Conservation (phyloP, 2,329 filamentous ascomycete species). For the Aspergillus ochraceus region DNA sequence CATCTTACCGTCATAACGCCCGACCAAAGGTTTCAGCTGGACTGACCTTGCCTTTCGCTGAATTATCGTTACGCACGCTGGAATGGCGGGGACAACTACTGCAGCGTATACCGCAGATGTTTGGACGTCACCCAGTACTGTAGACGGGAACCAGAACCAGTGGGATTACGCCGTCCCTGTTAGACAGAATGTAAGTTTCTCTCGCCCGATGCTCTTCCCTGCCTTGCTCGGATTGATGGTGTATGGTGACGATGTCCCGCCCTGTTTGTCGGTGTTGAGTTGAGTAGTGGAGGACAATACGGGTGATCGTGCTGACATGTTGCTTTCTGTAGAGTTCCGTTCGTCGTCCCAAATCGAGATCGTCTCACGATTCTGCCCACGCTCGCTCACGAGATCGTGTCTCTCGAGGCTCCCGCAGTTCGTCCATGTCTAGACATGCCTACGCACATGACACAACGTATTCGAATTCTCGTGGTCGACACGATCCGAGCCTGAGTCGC, state of each 20-base stretch:
- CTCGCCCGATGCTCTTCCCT: neutral
- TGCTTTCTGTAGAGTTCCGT: slow-evolving; percentile 21
- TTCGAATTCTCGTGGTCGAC: slow-evolving; percentile 32
- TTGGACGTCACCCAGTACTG: slow-evolving; percentile 36
- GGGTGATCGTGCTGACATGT: neutral
- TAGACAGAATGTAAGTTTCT: slow-evolving; percentile 32
- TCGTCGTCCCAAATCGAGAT: slow-evolving; percentile 33
- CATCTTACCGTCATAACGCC: slow-evolving; percentile 12
- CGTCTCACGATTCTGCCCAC: slow-evolving; percentile 39
- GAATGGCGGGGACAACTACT: slow-evolving; percentile 44
- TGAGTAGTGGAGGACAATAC: neutral
- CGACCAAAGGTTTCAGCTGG: slow-evolving; percentile 31
- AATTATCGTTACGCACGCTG: slow-evolving; percentile 18
- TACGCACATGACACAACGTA: slow-evolving; percentile 31
- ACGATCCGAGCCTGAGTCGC: slow-evolving; percentile 34
- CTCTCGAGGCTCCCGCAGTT: slow-evolving; percentile 41
- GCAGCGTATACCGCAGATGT: slow-evolving; percentile 40
- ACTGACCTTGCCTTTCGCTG: slow-evolving; percentile 28
- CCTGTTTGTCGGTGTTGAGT: neutral
- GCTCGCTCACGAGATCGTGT: slow-evolving; percentile 30
- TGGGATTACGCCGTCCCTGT: slow-evolving; percentile 43
- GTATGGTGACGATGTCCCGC: neutral
- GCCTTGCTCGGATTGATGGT: neutral
- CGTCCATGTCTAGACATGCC: slow-evolving; percentile 35
- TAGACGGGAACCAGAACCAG: slow-evolving; percentile 31